Percentiles rank a stretch among this genome's conserved stretches.
phyloP scores from a whole-genome alignment of 2,329 filamentous ascomycete species.

The Colletotrichum tabaci region DNA sequence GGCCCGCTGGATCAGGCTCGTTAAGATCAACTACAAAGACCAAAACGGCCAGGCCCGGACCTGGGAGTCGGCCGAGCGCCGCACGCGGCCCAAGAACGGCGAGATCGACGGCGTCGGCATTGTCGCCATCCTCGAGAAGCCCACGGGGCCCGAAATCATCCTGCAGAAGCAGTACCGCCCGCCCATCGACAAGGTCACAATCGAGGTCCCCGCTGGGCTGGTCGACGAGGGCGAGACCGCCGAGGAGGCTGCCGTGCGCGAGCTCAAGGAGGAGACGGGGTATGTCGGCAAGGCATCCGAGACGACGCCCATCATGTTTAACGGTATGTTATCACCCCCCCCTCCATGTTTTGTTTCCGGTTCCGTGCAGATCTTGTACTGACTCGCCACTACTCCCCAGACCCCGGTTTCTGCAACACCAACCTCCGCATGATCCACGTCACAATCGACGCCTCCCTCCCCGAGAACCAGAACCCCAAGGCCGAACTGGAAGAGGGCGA shows the following conservation, averaged over 20 bases:
- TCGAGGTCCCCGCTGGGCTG: constrained; percentile 77
- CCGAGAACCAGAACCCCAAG: constrained; percentile 78
- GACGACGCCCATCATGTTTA: constrained; percentile 77
- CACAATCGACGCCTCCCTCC: constrained; percentile 76
- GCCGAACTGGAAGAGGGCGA: constrained; percentile 84
- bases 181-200: constrained; percentile 70
- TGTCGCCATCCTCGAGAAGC: constrained; percentile 75
- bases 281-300: constrained; percentile 70
- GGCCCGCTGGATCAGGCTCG: constrained; percentile 72
- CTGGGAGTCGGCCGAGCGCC: constrained; percentile 83
- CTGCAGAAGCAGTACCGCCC: constrained; percentile 79
- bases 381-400: constrained; percentile 47
- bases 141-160: constrained; percentile 68
- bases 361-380: not conserved
- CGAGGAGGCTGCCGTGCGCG: constrained; percentile 73
- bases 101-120: constrained; percentile 83
- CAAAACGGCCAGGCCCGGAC: constrained; percentile 70
- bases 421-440: constrained; percentile 81
- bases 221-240: constrained; percentile 74
- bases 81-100: constrained; percentile 72
- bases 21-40: constrained; percentile 77
- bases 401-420: constrained; percentile 77
- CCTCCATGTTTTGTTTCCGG: not conserved
- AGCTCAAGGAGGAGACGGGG: constrained; percentile 78
- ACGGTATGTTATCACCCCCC: constrained; percentile 56